phyloP scores from a whole-genome alignment of 2,329 filamentous ascomycete species.

The Chlorencoelia australis region DNA sequence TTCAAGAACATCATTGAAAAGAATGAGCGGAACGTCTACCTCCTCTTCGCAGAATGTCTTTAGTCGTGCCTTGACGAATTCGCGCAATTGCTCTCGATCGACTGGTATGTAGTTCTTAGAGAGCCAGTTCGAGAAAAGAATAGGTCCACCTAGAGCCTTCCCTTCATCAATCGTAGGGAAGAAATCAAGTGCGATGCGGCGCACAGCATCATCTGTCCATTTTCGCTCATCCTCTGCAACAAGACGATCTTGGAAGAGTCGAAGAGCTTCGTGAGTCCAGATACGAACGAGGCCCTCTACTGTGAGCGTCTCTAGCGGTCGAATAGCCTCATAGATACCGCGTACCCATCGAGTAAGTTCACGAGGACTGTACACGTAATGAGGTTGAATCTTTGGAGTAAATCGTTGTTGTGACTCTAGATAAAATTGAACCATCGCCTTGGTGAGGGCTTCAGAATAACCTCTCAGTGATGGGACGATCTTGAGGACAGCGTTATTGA shows the following conservation, averaged over 20 bases:
- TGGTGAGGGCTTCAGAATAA: slow-evolving; percentile 86
- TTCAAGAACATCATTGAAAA: slow-evolving; percentile 99
- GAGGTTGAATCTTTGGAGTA: slow-evolving; percentile 91
- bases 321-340: slow-evolving; percentile 93
- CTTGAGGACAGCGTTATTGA: slow-evolving; percentile 93
- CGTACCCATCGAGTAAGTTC: slow-evolving; percentile 96
- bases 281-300: slow-evolving; percentile 91
- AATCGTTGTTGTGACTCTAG: slow-evolving; percentile 89
- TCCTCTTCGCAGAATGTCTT: slow-evolving; percentile 99
- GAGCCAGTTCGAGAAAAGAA: slow-evolving; percentile 98
- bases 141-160: slow-evolving; percentile 81
- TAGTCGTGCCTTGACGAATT: slow-evolving; percentile 94
- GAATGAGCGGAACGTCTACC: slow-evolving; percentile 91
- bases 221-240: slow-evolving; percentile 87
- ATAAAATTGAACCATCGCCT: slow-evolving; percentile 96
- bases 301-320: slow-evolving; percentile 76
- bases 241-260: slow-evolving; percentile 93
- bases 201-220: slow-evolving; percentile 88
- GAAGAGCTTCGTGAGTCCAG: slow-evolving; percentile 94
- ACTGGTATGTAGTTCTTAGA: slow-evolving; percentile 98
- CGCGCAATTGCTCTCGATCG: slow-evolving; percentile 85
- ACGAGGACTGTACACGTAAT: slow-evolving; percentile 98
- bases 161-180: slow-evolving; percentile 95
- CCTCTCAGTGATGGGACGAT: slow-evolving; percentile 91
- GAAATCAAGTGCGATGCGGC: slow-evolving; percentile 75